Percentiles rank a stretch among this genome's conserved stretches.
Conservation (phyloP, 495 filamentous ascomycete genomes). For the Neurospora sp. region DNA sequence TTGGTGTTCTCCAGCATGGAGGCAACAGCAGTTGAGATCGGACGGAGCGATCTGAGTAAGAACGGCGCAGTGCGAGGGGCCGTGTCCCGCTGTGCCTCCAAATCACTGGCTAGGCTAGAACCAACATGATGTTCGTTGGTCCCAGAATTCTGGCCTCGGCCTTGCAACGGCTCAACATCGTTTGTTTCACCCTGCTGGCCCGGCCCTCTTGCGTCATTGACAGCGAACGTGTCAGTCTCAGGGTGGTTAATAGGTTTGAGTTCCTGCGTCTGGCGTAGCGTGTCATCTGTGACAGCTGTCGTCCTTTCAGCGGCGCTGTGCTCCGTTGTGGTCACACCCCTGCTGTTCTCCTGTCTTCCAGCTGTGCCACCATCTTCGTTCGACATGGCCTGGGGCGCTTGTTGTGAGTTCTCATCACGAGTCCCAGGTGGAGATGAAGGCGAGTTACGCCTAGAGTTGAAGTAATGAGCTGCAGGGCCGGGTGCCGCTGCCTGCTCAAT, state of each 20-base stretch:
- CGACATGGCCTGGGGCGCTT: background rate
- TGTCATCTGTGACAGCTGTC: background rate
- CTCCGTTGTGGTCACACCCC: background rate
- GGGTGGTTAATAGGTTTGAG: background rate
- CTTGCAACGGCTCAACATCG: background rate
- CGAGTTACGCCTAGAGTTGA: constrained; percentile 36
- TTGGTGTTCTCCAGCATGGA: constrained; percentile 2
- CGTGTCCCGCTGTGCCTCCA: constrained; percentile 2
- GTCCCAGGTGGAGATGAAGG: no score
- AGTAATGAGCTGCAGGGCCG: constrained; percentile 64
- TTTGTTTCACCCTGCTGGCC: background rate
- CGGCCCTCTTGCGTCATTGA: background rate
- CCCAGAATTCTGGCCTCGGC: background rate
- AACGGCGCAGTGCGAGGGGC: constrained; percentile 25
- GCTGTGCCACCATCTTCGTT: background rate
- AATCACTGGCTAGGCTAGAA: constrained; percentile 22
- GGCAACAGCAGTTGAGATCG: constrained; percentile 46
- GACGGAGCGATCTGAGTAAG: constrained; percentile 45
- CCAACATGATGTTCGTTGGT: constrained; percentile 21
- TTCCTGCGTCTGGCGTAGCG: background rate
- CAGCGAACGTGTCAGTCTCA: background rate
- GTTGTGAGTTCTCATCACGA: constrained; percentile 11
- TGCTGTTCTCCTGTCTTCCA: background rate
- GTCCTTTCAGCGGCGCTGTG: background rate
- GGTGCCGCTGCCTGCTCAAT: constrained; percentile 83